Percentiles rank a stretch among this genome's conserved stretches.
Conservation (phyloP, 2,329 filamentous ascomycete genomes). For the Phyllosticta citriasiana region DNA sequence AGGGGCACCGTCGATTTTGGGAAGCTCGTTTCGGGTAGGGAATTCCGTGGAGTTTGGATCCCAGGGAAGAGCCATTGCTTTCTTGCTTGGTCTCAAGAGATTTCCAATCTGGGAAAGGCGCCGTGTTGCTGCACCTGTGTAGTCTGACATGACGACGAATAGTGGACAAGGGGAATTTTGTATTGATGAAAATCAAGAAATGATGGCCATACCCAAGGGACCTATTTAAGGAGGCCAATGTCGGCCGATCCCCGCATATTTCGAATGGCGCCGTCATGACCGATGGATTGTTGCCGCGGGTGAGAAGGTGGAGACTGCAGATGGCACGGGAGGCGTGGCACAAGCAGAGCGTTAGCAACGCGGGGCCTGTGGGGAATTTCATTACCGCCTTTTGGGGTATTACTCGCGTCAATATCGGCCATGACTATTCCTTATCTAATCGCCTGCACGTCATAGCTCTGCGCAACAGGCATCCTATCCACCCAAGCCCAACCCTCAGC, state of each 20-base stretch:
- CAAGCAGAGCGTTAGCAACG: not conserved
- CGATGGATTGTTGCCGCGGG: not conserved
- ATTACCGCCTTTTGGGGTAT: not conserved
- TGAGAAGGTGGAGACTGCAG: not conserved
- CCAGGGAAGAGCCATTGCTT: slow-evolving; percentile 41
- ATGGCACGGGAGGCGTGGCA: too few species aligned
- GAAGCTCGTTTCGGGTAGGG: slow-evolving; percentile 44
- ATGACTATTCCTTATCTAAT: not conserved
- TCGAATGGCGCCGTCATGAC: not conserved
- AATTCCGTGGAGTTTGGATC: slow-evolving; percentile 44
- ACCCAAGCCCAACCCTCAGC: not conserved
- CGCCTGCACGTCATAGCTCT: not conserved
- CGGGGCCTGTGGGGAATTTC: not conserved
- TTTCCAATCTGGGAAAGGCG: slow-evolving; percentile 36
- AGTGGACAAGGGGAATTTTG: not conserved
- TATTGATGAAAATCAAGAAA: not conserved
- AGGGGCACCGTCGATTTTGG: slow-evolving; percentile 41
- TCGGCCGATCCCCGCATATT: not conserved
- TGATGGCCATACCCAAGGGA: not conserved
- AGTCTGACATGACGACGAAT: slow-evolving; percentile 21
- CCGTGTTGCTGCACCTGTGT: slow-evolving; percentile 22
- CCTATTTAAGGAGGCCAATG: not conserved
- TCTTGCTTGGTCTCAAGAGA: slow-evolving; percentile 36
- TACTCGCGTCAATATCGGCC: not conserved
- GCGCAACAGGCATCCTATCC: not conserved